Conservation (phyloP, 768 basidiomycete genomes). For the Calocera cornea region DNA sequence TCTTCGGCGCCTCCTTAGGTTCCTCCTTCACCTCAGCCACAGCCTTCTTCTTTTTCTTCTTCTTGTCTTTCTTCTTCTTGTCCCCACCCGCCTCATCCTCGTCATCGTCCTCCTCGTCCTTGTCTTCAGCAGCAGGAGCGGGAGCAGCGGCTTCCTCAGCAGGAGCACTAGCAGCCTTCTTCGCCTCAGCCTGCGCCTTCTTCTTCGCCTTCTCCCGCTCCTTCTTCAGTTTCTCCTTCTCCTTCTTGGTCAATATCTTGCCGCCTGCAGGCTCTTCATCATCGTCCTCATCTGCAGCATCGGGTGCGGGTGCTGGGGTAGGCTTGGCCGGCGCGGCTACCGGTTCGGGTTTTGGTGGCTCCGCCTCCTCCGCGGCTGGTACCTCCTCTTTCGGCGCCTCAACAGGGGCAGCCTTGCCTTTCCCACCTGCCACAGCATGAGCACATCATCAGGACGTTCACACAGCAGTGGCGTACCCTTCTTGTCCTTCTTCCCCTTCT, state of each 20-base stretch:
- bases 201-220: constrained; percentile 96
- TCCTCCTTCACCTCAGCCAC: constrained; percentile 38
- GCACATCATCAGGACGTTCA: constrained; percentile 12
- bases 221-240: constrained; percentile 95
- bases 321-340: constrained; percentile 8
- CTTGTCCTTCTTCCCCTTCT: constrained; percentile 44
- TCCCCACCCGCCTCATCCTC: constrained; percentile 10
- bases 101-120: constrained; percentile 8
- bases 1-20: constrained; percentile 29
- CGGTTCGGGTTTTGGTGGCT: constrained; percentile 28
- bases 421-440: constrained; percentile 7
- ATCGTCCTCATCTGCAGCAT: constrained; percentile 23
- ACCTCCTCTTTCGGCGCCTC: constrained; percentile 15
- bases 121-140: constrained; percentile 6
- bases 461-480: constrained; percentile 26
- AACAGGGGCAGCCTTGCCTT: constrained; percentile 7
- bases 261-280: constrained; percentile 41
- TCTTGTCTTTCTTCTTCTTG: constrained; percentile 20
- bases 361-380: constrained; percentile 27
- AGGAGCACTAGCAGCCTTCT: constrained; percentile 12
- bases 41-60: constrained; percentile 28
- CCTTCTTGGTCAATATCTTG: constrained; percentile 78
- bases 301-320: constrained; percentile 9
- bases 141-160: constrained; percentile 15
- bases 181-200: constrained; percentile 64